Conservation (phyloP, 805 yeast species). For the Teunomyces pallodes region DNA sequence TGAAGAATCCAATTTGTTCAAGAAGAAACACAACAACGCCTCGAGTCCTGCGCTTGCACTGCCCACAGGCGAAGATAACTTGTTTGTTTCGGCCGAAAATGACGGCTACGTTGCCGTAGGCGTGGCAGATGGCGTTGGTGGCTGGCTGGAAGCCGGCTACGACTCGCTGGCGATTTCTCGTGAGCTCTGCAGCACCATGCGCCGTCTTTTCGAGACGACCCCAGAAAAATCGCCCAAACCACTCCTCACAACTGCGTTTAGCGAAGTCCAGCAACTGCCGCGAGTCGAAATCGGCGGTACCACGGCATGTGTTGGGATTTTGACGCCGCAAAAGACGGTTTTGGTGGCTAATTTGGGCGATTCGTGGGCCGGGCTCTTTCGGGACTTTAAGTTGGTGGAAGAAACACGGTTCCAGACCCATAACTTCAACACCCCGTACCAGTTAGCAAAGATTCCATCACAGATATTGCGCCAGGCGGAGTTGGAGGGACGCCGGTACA, state of each 20-base stretch:
- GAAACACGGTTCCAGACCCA: conserved; percentile 80
- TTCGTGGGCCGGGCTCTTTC: conserved; percentile 87
- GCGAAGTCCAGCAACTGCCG: conserved; percentile 48
- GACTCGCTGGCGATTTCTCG: conserved; percentile 87
- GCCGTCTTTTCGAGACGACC: conserved; percentile 30
- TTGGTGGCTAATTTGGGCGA: conserved; percentile 85
- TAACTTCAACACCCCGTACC: conserved; percentile 89
- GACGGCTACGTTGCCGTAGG: conserved; percentile 58
- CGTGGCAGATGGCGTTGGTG: conserved; percentile 96
- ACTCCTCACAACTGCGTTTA: conserved; percentile 57
- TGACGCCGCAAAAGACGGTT: conserved; percentile 55
- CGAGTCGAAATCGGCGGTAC: conserved; percentile 88
- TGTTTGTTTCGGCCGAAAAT: conserved; percentile 45
- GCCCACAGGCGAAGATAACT: conserved; percentile 78
- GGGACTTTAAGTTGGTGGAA: conserved; percentile 57
- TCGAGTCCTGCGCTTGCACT: conserved; percentile 42
- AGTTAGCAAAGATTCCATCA: conserved; percentile 78
- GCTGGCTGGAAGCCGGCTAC: conserved; percentile 90
- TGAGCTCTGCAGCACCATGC: conserved; percentile 64
- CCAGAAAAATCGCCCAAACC: conserved; percentile 35
- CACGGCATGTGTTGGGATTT: conserved; percentile 82
- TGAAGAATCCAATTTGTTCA: conserved; percentile 46
- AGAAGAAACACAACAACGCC: conserved; percentile 16
- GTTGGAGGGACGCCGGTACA: conserved; percentile 56
- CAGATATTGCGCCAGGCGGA: conserved; percentile 53